Percentiles rank a stretch among this genome's conserved stretches.
Evolutionary conservation across 495 filamentous ascomycete species (phyloP).

Genomic region (Sordaria brevicollis): DNA sequence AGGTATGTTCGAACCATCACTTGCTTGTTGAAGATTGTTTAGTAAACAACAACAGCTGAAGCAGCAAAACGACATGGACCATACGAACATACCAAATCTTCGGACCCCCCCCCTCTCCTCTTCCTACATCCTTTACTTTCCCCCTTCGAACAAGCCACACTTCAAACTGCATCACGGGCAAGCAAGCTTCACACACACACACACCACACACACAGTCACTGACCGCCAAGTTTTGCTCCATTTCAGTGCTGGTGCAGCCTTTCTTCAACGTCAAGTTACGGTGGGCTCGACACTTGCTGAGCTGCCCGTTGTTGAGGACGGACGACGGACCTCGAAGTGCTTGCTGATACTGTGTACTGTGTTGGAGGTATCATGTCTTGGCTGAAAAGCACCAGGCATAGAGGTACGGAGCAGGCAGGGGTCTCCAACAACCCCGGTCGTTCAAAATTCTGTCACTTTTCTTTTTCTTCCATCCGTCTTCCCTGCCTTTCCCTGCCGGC

Average conservation of each 20-base stretch:
- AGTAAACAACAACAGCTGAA: background rate
- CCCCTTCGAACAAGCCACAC: background rate
- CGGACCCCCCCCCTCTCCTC: background rate
- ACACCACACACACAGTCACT: no score
- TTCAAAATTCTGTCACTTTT: slow-evolving; percentile 4
- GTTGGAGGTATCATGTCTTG: background rate
- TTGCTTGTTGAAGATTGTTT: background rate
- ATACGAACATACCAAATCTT: background rate
- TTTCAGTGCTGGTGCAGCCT: background rate
- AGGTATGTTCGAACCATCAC: background rate
- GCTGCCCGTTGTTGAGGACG: background rate
- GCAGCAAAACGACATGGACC: background rate
- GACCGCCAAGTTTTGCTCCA: background rate
- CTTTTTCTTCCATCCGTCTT: slow-evolving; percentile 8
- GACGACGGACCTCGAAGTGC: background rate
- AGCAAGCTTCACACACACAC: background rate
- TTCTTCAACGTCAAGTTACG: background rate
- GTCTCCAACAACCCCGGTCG: background rate
- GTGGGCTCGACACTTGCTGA: background rate
- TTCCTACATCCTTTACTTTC: background rate
- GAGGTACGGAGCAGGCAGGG: background rate
- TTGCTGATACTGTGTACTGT: background rate
- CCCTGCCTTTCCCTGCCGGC: slow-evolving; percentile 2
- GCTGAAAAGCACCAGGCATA: background rate
- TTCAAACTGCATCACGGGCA: background rate